Percentiles rank a stretch among this genome's conserved stretches.
Conservation (phyloP, 495 filamentous ascomycete species). For the Penicillium salamii region DNA sequence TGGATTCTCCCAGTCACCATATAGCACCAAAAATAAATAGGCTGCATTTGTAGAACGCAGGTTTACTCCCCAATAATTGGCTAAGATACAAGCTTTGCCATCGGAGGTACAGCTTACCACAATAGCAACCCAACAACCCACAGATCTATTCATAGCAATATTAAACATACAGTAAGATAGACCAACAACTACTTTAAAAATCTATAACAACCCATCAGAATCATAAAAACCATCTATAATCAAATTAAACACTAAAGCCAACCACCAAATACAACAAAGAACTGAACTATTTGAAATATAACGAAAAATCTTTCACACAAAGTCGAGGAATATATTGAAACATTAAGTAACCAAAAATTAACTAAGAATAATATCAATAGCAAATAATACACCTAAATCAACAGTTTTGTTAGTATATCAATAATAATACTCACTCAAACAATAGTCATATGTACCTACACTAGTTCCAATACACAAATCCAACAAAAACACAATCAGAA, state of each 20-base stretch:
- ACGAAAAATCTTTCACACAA: not conserved
- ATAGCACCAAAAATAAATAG: not conserved
- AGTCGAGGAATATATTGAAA: not conserved
- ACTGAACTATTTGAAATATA: not conserved
- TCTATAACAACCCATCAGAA: not conserved
- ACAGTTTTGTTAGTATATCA: too few species aligned
- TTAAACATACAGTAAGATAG: not conserved
- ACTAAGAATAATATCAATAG: not conserved
- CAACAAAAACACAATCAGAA: constrained; percentile 44
- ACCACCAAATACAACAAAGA: not conserved
- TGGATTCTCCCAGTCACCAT: not conserved
- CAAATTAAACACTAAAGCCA: not conserved
- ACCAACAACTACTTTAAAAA: not conserved
- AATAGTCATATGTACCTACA: constrained; percentile 33
- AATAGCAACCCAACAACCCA: not conserved
- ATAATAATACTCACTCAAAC: too few species aligned
- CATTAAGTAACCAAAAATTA: not conserved
- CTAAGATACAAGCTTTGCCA: not conserved
- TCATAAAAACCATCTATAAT: not conserved
- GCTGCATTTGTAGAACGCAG: not conserved
- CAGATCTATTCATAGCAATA: not conserved
- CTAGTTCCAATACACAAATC: constrained; percentile 53
- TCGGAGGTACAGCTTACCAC: not conserved
- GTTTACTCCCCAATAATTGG: not conserved
- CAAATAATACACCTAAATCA: not conserved